These are phyloP conservation scores for Cymbopogon citratus DNA, from an alignment of 176 grass and related monocot genomes.

Conservation along the genomic window DNA sequence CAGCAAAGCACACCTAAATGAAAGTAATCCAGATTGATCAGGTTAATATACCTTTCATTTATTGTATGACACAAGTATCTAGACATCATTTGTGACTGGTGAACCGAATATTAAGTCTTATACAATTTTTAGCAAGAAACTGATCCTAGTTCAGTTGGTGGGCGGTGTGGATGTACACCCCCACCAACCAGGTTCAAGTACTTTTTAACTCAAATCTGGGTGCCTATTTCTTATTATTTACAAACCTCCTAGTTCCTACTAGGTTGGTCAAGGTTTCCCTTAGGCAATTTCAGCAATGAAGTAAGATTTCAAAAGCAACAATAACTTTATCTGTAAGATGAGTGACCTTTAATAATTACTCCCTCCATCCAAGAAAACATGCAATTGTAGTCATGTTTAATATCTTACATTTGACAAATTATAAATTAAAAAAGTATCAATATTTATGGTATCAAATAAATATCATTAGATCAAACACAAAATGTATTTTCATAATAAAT, in stretches of 20 bases:
- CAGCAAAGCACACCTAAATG: background rate
- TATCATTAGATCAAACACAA: too few relatives aligned
- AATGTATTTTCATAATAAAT: too few relatives aligned
- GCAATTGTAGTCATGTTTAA: too few relatives aligned
- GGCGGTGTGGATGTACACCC: background rate
- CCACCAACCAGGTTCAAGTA: background rate
- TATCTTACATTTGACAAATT: too few relatives aligned
- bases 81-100: background rate
- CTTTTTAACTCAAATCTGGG: background rate
- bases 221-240: background rate
- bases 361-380: too few relatives aligned
- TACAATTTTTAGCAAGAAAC: background rate
- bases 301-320: conserved; percentile 19
- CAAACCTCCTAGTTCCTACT: background rate
- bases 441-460: too few relatives aligned
- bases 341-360: conserved; percentile 1
- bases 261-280: background rate
- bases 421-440: too few relatives aligned
- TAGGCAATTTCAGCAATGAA: conserved; percentile 21
- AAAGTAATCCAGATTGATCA: background rate
- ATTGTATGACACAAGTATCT: background rate
- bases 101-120: background rate
- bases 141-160: background rate
- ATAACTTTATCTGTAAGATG: conserved; percentile 3
- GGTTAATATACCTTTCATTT: background rate